Base-by-base conservation (phyloP, 2,329 filamentous ascomycete species). In the Trichoderma atrobrunneum region DNA sequence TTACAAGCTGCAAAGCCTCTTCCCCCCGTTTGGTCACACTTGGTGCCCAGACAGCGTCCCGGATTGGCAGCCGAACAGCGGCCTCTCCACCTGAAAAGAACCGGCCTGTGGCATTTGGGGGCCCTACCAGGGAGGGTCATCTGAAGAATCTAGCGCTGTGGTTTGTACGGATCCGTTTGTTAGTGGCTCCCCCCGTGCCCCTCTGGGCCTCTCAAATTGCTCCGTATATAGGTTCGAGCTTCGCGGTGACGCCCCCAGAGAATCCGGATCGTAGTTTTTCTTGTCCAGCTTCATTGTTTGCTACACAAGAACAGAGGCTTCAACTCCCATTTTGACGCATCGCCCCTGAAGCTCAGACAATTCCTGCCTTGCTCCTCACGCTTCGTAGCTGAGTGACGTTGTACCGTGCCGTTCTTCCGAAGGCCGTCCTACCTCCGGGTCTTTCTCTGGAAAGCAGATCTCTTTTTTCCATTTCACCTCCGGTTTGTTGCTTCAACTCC, bases 351-450 rank as follows among this genome's bases (percentile, higher is more conserved):
- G 56, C 66, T 62, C 57, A 14, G 39, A 34, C 43, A 60, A 43
- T 48, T 54, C n/a, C n/a, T 60, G 57, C n/a, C 48, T 54, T 62
- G 67, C 51, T 34, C 57, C 66, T 62, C 67, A 59, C 64, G 64
- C 64, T 67, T 59, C 51, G 57, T 28, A 28, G 67, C 67, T 62
- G 67, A 34, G 67, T 70, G 67, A 70, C 67, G 67, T 70, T 54
- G n/a, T 61, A 54, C 39, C 67, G 68, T 71, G 68, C 68, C 68
- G 68, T 26, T 71, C 68, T 71, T 71, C 68, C 68, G 68, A 63
- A 51, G n/a, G 68, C 60, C 26, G 68, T 71, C 32, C 68, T 57
- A 64, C 68, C 14, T 48, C 16, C 60, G 18, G 24, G 26, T 34
- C 39, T 43, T 26, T 28, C 56, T 43, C 14, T 34, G 5, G 66